A percentile compares a stretch with the other conserved stretches of the same genome.
phyloP scores from a whole-genome alignment of 495 filamentous ascomycete species.

The Hypoxylon fuscum region DNA sequence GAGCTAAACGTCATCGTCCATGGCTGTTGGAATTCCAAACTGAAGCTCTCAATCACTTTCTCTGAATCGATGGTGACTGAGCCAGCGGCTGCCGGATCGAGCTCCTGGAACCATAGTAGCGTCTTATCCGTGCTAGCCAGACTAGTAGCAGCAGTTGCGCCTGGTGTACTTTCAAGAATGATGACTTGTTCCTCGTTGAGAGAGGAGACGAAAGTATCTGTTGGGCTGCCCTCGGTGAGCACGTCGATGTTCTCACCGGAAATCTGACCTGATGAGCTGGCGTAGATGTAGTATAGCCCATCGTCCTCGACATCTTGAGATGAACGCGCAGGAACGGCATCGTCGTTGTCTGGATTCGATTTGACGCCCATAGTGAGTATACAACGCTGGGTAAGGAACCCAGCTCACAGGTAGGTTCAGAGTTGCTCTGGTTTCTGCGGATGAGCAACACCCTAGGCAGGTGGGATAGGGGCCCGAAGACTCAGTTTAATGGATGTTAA shows the following conservation, averaged over 20 bases:
- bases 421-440: background rate
- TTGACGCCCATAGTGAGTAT: background rate
- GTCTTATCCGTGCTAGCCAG: background rate
- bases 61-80: slow-evolving; percentile 1
- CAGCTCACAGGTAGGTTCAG: background rate
- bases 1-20: slow-evolving; percentile 23
- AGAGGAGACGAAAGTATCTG: background rate
- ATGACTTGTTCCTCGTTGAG: background rate
- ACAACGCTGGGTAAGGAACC: background rate
- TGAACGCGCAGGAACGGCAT: background rate
- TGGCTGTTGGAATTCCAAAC: slow-evolving; percentile 9
- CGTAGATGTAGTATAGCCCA: background rate
- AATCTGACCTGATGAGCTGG: background rate
- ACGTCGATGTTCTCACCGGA: background rate
- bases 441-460: background rate
- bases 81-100: background rate
- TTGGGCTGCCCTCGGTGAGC: background rate
- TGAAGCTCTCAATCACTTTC: slow-evolving; percentile 15
- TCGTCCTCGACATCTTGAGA: background rate
- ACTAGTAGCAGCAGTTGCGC: background rate
- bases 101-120: slow-evolving; percentile 1
- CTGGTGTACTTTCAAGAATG: background rate
- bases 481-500: background rate
- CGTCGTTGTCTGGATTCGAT: background rate
- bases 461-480: background rate